Evolutionary conservation across 164 flowering plant genomes (phyloP).

Genomic region (Aristolochia fimbriata): DNA sequence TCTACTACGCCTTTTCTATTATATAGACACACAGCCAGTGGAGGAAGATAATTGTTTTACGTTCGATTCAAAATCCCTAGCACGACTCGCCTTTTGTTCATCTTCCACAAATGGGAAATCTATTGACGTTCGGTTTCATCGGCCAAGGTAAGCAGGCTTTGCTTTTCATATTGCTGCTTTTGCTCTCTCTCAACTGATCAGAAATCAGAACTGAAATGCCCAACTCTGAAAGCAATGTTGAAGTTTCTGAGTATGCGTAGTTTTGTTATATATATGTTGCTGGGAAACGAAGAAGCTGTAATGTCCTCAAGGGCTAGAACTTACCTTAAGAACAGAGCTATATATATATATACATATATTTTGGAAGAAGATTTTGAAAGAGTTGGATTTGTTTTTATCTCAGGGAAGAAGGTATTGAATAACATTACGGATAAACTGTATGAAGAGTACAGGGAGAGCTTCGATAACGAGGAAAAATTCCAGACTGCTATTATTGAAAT

Average conservation of each 20-base stretch:
- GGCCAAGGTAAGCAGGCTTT: not conserved
- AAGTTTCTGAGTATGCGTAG: not conserved
- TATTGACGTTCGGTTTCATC: not conserved
- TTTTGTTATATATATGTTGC: not conserved
- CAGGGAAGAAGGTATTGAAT: not conserved
- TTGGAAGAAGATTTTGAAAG: too few species aligned
- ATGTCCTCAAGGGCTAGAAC: too few species aligned
- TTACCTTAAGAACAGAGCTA: too few species aligned
- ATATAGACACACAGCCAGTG: not conserved
- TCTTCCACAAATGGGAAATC: not conserved
- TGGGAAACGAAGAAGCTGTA: too few species aligned
- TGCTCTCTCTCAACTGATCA: too few species aligned
- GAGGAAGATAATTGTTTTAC: not conserved
- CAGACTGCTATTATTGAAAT: not conserved
- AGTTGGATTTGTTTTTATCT: too few species aligned
- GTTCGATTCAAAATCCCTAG: not conserved
- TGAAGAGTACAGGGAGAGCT: not conserved
- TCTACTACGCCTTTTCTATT: not conserved
- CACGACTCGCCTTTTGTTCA: too few species aligned
- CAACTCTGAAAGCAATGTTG: not conserved
- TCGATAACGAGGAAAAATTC: not conserved
- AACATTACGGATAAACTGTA: not conserved
- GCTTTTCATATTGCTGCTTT: too few species aligned
- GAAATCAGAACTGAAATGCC: not conserved
- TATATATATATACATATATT: too few species aligned